These are phyloP conservation scores for Monosporascus cannonballus DNA, from an alignment of 2,329 filamentous ascomycete genomes.

Conservation along the genomic window DNA sequence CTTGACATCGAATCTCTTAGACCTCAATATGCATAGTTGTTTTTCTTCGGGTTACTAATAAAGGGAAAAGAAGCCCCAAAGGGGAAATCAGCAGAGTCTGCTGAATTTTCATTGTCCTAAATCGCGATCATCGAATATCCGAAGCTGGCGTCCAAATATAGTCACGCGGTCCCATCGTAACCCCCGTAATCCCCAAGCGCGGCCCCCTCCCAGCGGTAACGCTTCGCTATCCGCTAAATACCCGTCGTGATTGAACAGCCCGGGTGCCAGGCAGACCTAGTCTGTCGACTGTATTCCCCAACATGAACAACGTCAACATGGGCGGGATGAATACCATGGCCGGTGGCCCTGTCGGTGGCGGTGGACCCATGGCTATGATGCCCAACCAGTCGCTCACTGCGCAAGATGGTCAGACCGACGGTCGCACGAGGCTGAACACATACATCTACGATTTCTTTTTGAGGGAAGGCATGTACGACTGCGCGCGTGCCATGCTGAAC, in stretches of 20 bases:
- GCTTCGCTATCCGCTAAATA: neutral
- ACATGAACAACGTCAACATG: constrained; percentile 63
- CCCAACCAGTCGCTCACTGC: constrained; percentile 42
- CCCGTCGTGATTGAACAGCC: constrained; percentile 17
- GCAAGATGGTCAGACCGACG: constrained; percentile 26
- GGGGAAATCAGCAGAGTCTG: neutral
- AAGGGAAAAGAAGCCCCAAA: neutral
- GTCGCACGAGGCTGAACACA: constrained; percentile 64
- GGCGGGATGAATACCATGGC: constrained; percentile 62
- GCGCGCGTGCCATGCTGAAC: constrained; percentile 67
- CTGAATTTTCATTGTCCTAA: neutral
- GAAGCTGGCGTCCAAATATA: neutral
- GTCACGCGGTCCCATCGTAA: constrained; percentile 2
- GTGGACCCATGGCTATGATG: constrained; percentile 58
- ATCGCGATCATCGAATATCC: neutral
- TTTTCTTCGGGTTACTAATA: neutral
- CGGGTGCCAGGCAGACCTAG: constrained; percentile 26
- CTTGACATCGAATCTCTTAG: neutral
- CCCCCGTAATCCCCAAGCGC: constrained; percentile 12
- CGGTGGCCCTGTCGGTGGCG: constrained; percentile 55
- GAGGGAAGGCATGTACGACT: constrained; percentile 76
- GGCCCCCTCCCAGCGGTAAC: constrained; percentile 13
- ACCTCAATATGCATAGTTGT: neutral
- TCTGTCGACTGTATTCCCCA: constrained; percentile 30
- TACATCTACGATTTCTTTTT: constrained; percentile 92